Evolutionary conservation across 768 basidiomycete species (phyloP), one percentile per base, ranked within the genome.

Genomic region (Rhizopogon salebrosus): DNA sequence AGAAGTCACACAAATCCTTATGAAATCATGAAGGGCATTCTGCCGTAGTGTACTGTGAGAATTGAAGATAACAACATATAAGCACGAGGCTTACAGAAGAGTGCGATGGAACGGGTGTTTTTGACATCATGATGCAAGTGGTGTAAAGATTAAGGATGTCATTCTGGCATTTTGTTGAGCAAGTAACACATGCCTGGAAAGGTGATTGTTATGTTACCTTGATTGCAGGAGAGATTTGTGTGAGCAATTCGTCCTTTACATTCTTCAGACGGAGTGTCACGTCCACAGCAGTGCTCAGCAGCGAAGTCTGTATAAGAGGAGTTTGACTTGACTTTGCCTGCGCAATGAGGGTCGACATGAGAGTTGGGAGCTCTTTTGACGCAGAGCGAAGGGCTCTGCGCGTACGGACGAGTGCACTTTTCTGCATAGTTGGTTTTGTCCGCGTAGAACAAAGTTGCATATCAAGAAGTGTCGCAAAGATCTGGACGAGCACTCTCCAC

Each of bases 321-420:
- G 71, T 71, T 23, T 79, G 69, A 27, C 73, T 72, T 0, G 79
- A 63, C 62, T 84, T 86, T 34, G 78, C 68, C 6, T 73, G 70
- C 1, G 72, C 60, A 26, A 91, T 62, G 6, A 89, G 68, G 0
- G 80, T 78, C 5, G 70, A 66, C 35, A 91, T 79, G 24, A 89
- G 69, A 1, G 54, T 52, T 2, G 72, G 69, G 14, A 90, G 70
- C 23, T 73, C 70, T 34, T 73, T 63, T 4, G 80, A 71, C 60
- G 86, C 83, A 51, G 80, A 81, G 55, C 89, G 78, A 23, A 93
- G 66, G 22, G 85, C 80, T n/a, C 88, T 75, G 41, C 90, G 76
- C 3, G 77, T 73, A 34, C 80, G 76, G 9, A 84, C 79, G 23
- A 87, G 64, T 0, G 80, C 80, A 41, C 85, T 80, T 48, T 80